phyloP scores from a whole-genome alignment of 768 basidiomycete genomes.

The Psilocybe azurescens region DNA sequence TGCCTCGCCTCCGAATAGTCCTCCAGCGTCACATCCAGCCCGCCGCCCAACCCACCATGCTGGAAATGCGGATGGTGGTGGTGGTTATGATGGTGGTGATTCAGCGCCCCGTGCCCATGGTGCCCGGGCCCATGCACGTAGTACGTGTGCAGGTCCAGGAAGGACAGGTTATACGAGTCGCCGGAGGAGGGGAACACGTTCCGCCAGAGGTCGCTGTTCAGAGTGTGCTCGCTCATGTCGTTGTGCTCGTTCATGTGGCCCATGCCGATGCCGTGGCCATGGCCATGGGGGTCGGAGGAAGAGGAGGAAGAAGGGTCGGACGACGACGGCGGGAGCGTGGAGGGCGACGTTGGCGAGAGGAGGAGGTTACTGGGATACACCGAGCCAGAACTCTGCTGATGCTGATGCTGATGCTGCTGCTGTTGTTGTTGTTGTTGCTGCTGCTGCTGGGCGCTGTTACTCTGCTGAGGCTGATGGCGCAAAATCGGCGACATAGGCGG shows the following conservation, averaged over 20 bases:
- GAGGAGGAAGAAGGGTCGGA: background rate
- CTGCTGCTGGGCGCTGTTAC: slow-evolving; percentile 4
- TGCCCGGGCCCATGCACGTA: slow-evolving; percentile 13
- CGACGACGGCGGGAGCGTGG: background rate
- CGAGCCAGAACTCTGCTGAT: background rate
- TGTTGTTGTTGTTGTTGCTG: slow-evolving; percentile 7
- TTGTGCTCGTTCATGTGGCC: background rate
- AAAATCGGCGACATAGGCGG: slow-evolving; percentile 11
- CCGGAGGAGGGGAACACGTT: slow-evolving; percentile 11
- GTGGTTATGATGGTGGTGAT: no score
- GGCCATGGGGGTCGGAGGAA: background rate
- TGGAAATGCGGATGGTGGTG: no score
- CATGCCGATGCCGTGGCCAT: background rate
- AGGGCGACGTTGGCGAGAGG: slow-evolving; percentile 2
- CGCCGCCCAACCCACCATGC: slow-evolving; percentile 7
- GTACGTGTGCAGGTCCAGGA: slow-evolving; percentile 72
- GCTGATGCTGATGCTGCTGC: background rate
- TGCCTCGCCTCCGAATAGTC: slow-evolving; percentile 22
- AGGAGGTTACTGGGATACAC: slow-evolving; percentile 7
- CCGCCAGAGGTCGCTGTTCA: slow-evolving; percentile 15
- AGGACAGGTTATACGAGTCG: slow-evolving; percentile 56
- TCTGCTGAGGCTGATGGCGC: slow-evolving; percentile 1
- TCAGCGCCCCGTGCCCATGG: background rate
- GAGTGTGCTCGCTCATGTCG: slow-evolving; percentile 1
- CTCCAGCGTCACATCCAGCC: slow-evolving; percentile 20